Percentiles rank a stretch among this genome's conserved stretches.
Conservation (phyloP, 1,139 yeast species). For the Candida sanyaensis region DNA sequence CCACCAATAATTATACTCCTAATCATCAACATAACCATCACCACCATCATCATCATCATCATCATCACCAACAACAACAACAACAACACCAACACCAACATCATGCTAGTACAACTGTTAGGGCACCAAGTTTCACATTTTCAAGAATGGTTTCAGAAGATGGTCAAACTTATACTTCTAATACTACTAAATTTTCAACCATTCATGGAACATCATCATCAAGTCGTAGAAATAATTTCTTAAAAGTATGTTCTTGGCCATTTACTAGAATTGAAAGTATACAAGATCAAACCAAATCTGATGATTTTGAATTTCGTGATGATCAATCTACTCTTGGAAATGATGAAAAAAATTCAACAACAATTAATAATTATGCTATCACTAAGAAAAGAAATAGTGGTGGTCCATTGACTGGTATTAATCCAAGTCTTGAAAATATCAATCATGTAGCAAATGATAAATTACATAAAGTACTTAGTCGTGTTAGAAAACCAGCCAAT, state of each 20-base stretch:
- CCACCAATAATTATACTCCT: neutral
- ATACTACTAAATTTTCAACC: slow-evolving; percentile 5
- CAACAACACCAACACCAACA: neutral
- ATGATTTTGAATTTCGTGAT: neutral
- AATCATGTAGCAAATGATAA: slow-evolving; percentile 11
- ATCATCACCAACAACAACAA: too few relatives aligned
- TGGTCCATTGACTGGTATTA: slow-evolving; percentile 12
- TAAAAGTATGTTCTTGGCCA: slow-evolving; percentile 17
- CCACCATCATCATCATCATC: slow-evolving; percentile 1
- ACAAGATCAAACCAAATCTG: slow-evolving; percentile 5
- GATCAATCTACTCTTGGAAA: slow-evolving; percentile 5
- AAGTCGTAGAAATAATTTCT: slow-evolving; percentile 12
- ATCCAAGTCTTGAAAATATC: slow-evolving; percentile 18
- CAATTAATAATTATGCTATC: slow-evolving; percentile 5
- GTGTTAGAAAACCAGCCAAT: slow-evolving; percentile 5
- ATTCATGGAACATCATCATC: slow-evolving; percentile 7
- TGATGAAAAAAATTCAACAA: slow-evolving; percentile 4
- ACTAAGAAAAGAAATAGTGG: neutral
- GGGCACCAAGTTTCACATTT: slow-evolving; percentile 12
- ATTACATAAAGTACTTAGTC: slow-evolving; percentile 8
- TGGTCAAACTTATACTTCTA: neutral
- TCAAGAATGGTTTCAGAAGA: slow-evolving; percentile 6
- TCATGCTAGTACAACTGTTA: slow-evolving; percentile 5
- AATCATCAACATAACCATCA: neutral
- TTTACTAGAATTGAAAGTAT: slow-evolving; percentile 12